Base-by-base conservation (phyloP, 2,329 filamentous ascomycete species). In the Zymoseptoria tritici region DNA sequence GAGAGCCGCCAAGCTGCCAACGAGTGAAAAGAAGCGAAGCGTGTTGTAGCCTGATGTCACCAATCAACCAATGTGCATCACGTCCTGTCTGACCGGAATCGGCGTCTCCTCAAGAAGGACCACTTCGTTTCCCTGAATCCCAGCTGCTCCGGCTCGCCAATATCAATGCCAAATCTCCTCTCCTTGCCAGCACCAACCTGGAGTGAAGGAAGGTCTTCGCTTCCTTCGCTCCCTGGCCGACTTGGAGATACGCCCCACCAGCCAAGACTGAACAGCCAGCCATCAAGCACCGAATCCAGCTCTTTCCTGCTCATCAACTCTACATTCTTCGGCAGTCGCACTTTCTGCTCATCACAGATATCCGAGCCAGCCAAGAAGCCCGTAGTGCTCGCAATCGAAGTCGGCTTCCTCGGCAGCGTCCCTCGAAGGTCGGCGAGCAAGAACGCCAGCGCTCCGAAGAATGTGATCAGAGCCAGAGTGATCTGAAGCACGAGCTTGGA, bases 11-110 rank as follows among this genome's bases (percentile, higher is more conserved):
- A 5, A 26, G 24, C 5, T 26, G 24, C 24, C 24, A 26, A 26
- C 7, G 24, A 26, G 24, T 5, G 7, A 26, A 6, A 26, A 8
- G 7, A 5, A 26, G 1, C 24, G 24, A 26, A 26, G 24, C 7
- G 24, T 5, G 7, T 8, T 26, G 56, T 57, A 4, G 24, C 24
- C 24, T 26, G 24, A 26, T 26, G 24, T 6, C 24, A 26, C 24
- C 21, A 22, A 4, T 22, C 21, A 22, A 22, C 21, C 21, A 8
- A 6, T 71, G 75, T 3, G 50, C 72, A 49, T 61, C 68, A 1
- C 24, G 24, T 4, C 24, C 24, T 26, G 24, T 26, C 24, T 8
- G 24, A 26, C 24, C 24, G 24, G 13, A 46, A 16, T n/a, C 36
- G 36, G 16, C 36, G 13, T 46, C 36, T 46, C 36, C 16, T 46